phyloP scores from a whole-genome alignment of 305 asterid species.

The Nicotiana rustica region DNA sequence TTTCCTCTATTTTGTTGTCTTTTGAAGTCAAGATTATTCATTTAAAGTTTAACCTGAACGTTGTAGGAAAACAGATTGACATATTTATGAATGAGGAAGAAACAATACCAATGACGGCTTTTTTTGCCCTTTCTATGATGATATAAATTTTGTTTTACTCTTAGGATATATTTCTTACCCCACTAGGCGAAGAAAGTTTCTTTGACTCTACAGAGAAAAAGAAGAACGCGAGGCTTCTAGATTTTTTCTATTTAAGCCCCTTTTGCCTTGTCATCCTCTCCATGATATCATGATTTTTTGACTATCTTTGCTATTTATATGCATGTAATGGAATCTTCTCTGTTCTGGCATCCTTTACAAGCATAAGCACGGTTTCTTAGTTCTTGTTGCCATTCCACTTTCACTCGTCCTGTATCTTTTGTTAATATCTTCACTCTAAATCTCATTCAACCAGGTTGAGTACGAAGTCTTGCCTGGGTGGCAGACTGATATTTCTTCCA shows the following conservation, averaged over 20 bases:
- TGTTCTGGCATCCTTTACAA: not conserved
- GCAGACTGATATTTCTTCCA: conserved; percentile 77
- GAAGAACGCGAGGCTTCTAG: not conserved
- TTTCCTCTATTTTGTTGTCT: not conserved
- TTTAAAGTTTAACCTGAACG: not conserved
- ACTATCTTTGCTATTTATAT: not conserved
- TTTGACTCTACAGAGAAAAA: not conserved
- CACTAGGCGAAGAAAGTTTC: not conserved
- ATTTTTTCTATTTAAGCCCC: not conserved
- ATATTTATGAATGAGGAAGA: not conserved
- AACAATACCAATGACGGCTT: not conserved
- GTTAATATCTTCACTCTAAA: not conserved
- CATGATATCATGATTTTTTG: not conserved
- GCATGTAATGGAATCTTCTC: not conserved
- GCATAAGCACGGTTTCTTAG: not conserved
- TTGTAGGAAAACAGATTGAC: not conserved
- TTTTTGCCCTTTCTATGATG: not conserved
- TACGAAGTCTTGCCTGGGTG: conserved; percentile 94
- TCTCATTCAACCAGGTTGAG: conserved; percentile 59
- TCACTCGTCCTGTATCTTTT: not conserved
- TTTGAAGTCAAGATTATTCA: not conserved
- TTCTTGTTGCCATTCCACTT: not conserved
- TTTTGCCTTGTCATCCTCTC: not conserved
- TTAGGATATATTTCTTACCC: not conserved
- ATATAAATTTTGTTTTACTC: not conserved